Percentiles rank a stretch among this genome's conserved stretches.
These are phyloP conservation scores for Fusarium brevicatenulatum DNA, from an alignment of 2,329 filamentous ascomycete genomes.

Conservation along the genomic window DNA sequence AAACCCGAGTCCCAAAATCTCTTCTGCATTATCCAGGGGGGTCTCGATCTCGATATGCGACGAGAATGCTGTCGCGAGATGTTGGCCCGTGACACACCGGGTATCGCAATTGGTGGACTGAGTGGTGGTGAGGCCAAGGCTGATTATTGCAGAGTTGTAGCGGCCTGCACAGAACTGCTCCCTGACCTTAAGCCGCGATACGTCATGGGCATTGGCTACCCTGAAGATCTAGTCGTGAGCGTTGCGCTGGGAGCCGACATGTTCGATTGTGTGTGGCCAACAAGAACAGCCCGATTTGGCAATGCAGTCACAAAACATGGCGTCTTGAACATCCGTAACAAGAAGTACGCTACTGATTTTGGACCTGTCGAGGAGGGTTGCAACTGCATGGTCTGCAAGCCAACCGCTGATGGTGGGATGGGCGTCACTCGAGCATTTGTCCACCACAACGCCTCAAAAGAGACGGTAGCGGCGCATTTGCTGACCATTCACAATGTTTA, in stretches of 20 bases:
- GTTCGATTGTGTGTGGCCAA: slow-evolving; percentile 99
- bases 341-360: slow-evolving; percentile 81
- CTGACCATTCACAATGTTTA: slow-evolving; percentile 96
- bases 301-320: slow-evolving; percentile 88
- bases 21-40: slow-evolving; percentile 98
- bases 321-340: slow-evolving; percentile 84
- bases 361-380: slow-evolving; percentile 85
- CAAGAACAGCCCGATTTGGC: slow-evolving; percentile 92
- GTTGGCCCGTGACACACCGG: slow-evolving; percentile 90
- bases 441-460: slow-evolving; percentile 91
- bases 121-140: slow-evolving; percentile 95
- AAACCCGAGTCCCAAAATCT: slow-evolving; percentile 87
- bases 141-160: slow-evolving; percentile 90
- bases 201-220: slow-evolving; percentile 98
- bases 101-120: slow-evolving; percentile 94
- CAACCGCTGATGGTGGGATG: slow-evolving; percentile 73
- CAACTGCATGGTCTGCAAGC: slow-evolving; percentile 79
- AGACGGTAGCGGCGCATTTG: slow-evolving; percentile 87
- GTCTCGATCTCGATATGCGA: slow-evolving; percentile 87
- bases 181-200: slow-evolving; percentile 96
- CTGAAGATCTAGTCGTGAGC: slow-evolving; percentile 93
- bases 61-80: slow-evolving; percentile 86
- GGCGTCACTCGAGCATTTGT: slow-evolving; percentile 90
- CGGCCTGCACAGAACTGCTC: slow-evolving; percentile 83
- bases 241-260: slow-evolving; percentile 96